These are phyloP conservation scores for Allomyces arbusculus DNA, from an alignment of 192 early-diverging fungal species.

Conservation along the genomic window DNA sequence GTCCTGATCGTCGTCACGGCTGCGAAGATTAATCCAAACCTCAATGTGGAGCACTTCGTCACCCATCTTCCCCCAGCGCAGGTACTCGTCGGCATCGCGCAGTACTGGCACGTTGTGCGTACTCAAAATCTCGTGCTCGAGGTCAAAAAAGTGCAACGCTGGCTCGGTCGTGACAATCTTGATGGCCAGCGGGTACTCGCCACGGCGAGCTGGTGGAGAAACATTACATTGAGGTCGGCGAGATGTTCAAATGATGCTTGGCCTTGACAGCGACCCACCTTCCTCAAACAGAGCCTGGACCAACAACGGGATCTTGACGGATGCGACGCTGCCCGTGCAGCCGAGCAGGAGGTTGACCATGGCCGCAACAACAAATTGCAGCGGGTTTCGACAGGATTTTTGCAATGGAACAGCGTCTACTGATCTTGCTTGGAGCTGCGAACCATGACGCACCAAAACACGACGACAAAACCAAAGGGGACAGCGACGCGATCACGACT, in stretches of 20 bases:
- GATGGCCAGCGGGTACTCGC: constrained; percentile 17
- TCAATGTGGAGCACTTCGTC: constrained; percentile 93
- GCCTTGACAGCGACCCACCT: not conserved
- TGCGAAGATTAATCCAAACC: constrained; percentile 12
- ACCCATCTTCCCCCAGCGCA: constrained; percentile 55
- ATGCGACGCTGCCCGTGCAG: constrained; percentile 76
- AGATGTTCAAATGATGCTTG: not conserved
- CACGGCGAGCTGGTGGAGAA: not conserved
- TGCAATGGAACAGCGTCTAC: not conserved
- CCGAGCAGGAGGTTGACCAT: constrained; percentile 43
- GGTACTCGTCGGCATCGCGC: constrained; percentile 69
- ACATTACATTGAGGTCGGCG: not conserved
- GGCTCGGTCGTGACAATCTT: constrained; percentile 56
- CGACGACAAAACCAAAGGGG: too few relatives aligned
- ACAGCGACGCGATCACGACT: too few relatives aligned
- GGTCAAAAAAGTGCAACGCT: constrained; percentile 77
- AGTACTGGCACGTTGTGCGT: constrained; percentile 26
- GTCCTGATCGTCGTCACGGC: not conserved
- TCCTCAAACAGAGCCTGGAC: constrained; percentile 27
- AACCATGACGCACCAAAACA: too few relatives aligned
- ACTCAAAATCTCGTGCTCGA: constrained; percentile 17
- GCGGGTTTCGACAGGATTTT: not conserved
- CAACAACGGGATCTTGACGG: constrained; percentile 66
- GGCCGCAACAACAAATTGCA: not conserved
- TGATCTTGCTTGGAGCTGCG: too few relatives aligned